Conservation (phyloP, 495 filamentous ascomycete species). For the Pyrenula massariospora region DNA sequence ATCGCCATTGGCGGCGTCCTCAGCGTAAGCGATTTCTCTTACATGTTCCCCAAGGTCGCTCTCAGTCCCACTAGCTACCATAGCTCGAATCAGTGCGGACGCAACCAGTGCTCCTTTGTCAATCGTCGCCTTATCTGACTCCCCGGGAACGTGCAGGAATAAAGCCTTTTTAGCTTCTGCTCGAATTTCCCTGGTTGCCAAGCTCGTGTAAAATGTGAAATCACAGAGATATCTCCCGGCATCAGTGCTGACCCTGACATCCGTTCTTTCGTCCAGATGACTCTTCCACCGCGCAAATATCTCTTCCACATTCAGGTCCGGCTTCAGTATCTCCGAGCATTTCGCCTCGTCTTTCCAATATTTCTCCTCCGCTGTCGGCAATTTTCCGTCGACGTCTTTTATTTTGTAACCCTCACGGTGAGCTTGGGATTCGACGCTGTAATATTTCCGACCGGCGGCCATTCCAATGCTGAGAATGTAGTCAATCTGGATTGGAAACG, state of each 20-base stretch:
- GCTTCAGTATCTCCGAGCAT: slow-evolving; percentile 1
- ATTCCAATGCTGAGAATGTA: slow-evolving; percentile 71
- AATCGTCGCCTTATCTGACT: slow-evolving; percentile 41
- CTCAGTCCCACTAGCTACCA: slow-evolving; percentile 40
- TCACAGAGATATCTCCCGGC: slow-evolving; percentile 77
- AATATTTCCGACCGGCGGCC: slow-evolving; percentile 56
- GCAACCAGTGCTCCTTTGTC: slow-evolving; percentile 49
- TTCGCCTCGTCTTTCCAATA: slow-evolving; percentile 29
- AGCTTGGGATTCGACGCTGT: slow-evolving; percentile 56
- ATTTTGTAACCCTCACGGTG: slow-evolving; percentile 66
- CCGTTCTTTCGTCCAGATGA: slow-evolving; percentile 23
- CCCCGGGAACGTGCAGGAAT: slow-evolving; percentile 71
- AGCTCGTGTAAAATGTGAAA: slow-evolving; percentile 71
- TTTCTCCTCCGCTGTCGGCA: slow-evolving; percentile 39
- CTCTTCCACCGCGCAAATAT: slow-evolving; percentile 25
- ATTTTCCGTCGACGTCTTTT: slow-evolving; percentile 52
- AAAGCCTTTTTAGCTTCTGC: slow-evolving; percentile 44
- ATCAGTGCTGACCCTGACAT: slow-evolving; percentile 57
- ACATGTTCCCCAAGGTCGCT: neutral
- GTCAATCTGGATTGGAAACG: slow-evolving; percentile 39
- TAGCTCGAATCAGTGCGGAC: slow-evolving; percentile 54
- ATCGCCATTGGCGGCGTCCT: neutral
- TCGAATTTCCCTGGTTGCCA: slow-evolving; percentile 42
- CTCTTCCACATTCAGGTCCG: slow-evolving; percentile 21
- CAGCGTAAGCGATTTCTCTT: neutral